phyloP scores from a whole-genome alignment of 1,284 basidiomycete species.

The Peniophora sp. region DNA sequence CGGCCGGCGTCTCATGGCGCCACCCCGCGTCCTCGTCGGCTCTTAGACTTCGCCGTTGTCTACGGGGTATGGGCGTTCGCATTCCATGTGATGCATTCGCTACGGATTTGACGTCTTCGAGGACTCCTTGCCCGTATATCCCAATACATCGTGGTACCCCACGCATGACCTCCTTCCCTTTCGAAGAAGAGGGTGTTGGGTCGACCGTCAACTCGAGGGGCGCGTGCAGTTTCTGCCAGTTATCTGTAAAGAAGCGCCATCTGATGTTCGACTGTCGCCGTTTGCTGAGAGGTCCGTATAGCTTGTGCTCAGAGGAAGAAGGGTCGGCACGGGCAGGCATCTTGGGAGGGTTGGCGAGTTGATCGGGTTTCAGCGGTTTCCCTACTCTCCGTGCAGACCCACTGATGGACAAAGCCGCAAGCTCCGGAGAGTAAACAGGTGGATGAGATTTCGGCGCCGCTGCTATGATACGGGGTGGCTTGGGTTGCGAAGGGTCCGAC shows the following conservation, averaged over 20 bases:
- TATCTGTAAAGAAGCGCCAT: slow-evolving; percentile 53
- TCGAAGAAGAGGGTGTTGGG: too few species aligned
- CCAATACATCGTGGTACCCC: slow-evolving; percentile 26
- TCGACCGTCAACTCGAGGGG: slow-evolving; percentile 37
- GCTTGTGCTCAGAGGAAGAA: slow-evolving; percentile 45
- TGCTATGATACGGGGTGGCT: slow-evolving; percentile 41
- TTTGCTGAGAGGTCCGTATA: slow-evolving; percentile 61
- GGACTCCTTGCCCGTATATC: slow-evolving; percentile 35
- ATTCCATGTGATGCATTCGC: slow-evolving; percentile 15
- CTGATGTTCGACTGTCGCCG: slow-evolving; percentile 65
- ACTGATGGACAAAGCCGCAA: slow-evolving; percentile 54
- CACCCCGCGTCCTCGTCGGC: slow-evolving; percentile 13
- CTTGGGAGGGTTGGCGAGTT: slow-evolving; percentile 42
- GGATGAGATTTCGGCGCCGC: slow-evolving; percentile 45
- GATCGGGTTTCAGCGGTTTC: slow-evolving; percentile 30
- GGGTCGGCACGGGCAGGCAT: slow-evolving; percentile 52
- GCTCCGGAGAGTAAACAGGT: slow-evolving; percentile 54
- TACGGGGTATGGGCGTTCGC: slow-evolving; percentile 9
- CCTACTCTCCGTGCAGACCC: slow-evolving; percentile 34
- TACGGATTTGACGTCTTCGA: slow-evolving; percentile 41
- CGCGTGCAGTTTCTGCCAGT: slow-evolving; percentile 47
- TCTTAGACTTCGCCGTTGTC: slow-evolving; percentile 9
- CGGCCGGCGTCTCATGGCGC: slow-evolving; percentile 19
- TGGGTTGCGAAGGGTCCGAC: slow-evolving; percentile 30
- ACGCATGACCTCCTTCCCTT: too few species aligned